Base-by-base conservation (phyloP, 2,329 filamentous ascomycete genomes). In the Diplocarpon rosae region DNA sequence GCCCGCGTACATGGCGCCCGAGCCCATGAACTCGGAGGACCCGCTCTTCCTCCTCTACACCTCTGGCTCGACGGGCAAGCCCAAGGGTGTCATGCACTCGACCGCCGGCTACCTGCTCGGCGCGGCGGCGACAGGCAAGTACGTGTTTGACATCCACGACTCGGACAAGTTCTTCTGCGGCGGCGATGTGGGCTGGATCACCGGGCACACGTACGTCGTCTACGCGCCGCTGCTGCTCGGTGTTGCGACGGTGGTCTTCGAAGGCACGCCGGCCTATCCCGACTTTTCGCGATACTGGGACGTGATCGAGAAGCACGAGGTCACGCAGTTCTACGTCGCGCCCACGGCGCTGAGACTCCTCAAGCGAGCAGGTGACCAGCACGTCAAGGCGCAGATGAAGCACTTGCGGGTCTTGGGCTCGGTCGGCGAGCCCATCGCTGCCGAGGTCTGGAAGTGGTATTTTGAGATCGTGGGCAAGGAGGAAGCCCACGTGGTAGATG, bases 391-490 rank as follows among this genome's bases (percentile, higher is more conserved):
- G 60, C 71, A 87, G 62, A 92, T 98, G 85, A 83, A 85, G 68
- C 78, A 86, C 58, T 75, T 98, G 51, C 78, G 92, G 62, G 83
- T 96, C 5, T 72, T 98, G 15, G 92, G 90, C 48, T 95, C 90
- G 14, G 92, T 98, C 47, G 92, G 92, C 56, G 92, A 98, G 70
- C 92, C 92, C 32, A 98, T 98, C 59, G 90, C 92, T 14, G 86
- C 90, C 16, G 92, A 98, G 66, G 85, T 98, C 48, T 98, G 92
- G 92, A 96, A 96, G 70, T 98, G 92, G 92, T 98, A 96, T 69
- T 90, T 88, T 64, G 88, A 96, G 66, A 76, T 84, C 56, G 88
- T 98, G 42, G 92, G 92, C 61, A 93, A 88, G 73, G 83, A 90
- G 66, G 82, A 94, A 65, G 83, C 86, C 39, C 92, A 98, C 62